A percentile compares a stretch with the other conserved stretches of the same genome.
phyloP scores from a whole-genome alignment of 345 rosid genomes.

The Murraya paniculata region DNA sequence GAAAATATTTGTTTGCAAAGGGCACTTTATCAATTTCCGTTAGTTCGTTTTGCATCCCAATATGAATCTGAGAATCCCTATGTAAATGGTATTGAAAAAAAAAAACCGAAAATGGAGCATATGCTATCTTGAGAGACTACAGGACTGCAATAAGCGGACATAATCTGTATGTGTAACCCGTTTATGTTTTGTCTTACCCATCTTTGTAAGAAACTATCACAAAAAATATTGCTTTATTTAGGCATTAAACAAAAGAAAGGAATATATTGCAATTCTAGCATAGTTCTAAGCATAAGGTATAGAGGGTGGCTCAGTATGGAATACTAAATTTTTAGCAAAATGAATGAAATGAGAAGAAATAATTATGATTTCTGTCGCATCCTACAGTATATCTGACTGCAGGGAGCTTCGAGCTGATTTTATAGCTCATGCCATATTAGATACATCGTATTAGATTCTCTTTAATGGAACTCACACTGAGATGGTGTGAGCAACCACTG shows the following conservation, averaged over 20 bases:
- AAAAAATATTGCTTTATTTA: neutral
- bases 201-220: neutral
- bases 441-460: neutral
- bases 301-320: neutral
- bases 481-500: constrained; percentile 1
- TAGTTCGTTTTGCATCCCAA: neutral
- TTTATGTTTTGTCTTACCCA: neutral
- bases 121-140: too few species aligned
- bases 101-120: neutral
- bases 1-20: neutral
- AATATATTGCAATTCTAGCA: neutral
- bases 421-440: constrained; percentile 14
- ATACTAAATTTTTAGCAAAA: neutral
- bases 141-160: neutral
- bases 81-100: neutral
- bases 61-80: neutral
- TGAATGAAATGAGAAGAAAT: neutral
- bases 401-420: constrained; percentile 13
- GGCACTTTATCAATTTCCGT: neutral
- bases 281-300: too few species aligned
- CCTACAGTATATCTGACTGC: constrained; percentile 17
- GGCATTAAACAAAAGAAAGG: neutral
- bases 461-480: neutral
- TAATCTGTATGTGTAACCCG: neutral
- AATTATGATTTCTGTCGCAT: constrained; percentile 3